These are phyloP conservation scores for Saturnispora saitoi DNA, from an alignment of 805 yeast genomes.

Conservation along the genomic window DNA sequence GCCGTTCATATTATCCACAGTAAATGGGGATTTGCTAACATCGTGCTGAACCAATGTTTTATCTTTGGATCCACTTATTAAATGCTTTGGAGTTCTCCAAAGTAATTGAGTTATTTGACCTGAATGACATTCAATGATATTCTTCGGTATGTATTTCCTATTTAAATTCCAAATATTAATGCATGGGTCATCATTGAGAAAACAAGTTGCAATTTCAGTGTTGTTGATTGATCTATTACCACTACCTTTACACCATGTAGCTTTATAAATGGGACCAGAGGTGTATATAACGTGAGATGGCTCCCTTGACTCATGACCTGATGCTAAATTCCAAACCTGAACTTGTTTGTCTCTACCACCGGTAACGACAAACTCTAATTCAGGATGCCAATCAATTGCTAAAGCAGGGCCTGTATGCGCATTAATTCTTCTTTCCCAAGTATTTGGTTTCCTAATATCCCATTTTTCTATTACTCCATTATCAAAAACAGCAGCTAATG, in stretches of 20 bases:
- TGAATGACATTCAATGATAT: constrained; percentile 40
- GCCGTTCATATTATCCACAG: constrained; percentile 43
- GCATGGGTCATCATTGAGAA: constrained; percentile 62
- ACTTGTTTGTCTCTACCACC: constrained; percentile 89
- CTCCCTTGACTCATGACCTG: constrained; percentile 29
- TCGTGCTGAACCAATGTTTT: constrained; percentile 41
- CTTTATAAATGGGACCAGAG: constrained; percentile 72
- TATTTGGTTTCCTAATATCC: constrained; percentile 66
- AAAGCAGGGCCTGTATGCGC: constrained; percentile 92
- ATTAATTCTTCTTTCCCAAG: constrained; percentile 62
- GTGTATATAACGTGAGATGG: constrained; percentile 72
- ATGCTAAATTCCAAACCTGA: constrained; percentile 62
- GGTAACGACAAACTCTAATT: constrained; percentile 68
- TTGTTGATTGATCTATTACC: constrained; percentile 35
- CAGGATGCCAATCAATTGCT: constrained; percentile 83
- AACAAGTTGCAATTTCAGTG: constrained; percentile 67
- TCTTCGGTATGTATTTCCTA: constrained; percentile 64
- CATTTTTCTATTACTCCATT: constrained; percentile 80
- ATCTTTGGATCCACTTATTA: constrained; percentile 48
- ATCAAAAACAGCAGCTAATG: constrained; percentile 76
- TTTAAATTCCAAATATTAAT: constrained; percentile 62
- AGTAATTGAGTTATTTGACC: constrained; percentile 48
- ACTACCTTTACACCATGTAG: constrained; percentile 52
- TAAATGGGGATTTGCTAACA: constrained; percentile 33
- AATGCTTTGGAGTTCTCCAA: constrained; percentile 38